A percentile compares a stretch with the other conserved stretches of the same genome.
Conservation (phyloP, 352 stramenopile species). For the Phytophthora constricta region DNA sequence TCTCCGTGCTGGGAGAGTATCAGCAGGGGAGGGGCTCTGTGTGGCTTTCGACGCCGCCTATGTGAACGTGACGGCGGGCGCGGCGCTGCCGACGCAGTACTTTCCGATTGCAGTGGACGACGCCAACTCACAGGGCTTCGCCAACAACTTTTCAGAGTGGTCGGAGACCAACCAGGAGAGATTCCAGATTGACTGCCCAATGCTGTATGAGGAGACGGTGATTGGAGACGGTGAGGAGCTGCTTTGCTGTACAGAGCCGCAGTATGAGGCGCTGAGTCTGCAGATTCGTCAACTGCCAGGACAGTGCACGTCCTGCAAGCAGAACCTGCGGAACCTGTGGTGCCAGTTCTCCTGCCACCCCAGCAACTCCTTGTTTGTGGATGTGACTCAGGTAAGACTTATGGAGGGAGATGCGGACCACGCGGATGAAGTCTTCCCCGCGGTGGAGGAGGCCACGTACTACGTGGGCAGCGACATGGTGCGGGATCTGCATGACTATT, state of each 20-base stretch:
- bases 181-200: conserved; percentile 72
- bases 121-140: conserved; percentile 57
- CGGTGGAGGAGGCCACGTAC: conserved; percentile 73
- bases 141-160: conserved; percentile 82
- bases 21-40: conserved; percentile 56
- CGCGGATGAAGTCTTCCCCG: conserved; percentile 59
- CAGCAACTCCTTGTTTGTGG: conserved; percentile 80
- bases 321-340: conserved; percentile 81
- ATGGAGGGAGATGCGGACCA: conserved; percentile 59
- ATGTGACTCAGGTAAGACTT: conserved; percentile 71
- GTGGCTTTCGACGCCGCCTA: conserved; percentile 72
- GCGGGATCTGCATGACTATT: conserved; percentile 80
- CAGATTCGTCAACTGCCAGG: conserved; percentile 67
- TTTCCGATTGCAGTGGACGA: conserved; percentile 65
- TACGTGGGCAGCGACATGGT: conserved; percentile 72
- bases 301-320: conserved; percentile 71
- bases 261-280: conserved; percentile 67
- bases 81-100: conserved; percentile 65
- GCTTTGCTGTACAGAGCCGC: conserved; percentile 81
- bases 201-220: conserved; percentile 75
- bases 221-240: conserved; percentile 50
- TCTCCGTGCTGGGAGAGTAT: conserved; percentile 62
- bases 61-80: conserved; percentile 47
- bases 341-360: conserved; percentile 84
- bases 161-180: conserved; percentile 57